Conservation (phyloP, 139 green algal genomes). For the Astrephomene gubernaculifera region DNA sequence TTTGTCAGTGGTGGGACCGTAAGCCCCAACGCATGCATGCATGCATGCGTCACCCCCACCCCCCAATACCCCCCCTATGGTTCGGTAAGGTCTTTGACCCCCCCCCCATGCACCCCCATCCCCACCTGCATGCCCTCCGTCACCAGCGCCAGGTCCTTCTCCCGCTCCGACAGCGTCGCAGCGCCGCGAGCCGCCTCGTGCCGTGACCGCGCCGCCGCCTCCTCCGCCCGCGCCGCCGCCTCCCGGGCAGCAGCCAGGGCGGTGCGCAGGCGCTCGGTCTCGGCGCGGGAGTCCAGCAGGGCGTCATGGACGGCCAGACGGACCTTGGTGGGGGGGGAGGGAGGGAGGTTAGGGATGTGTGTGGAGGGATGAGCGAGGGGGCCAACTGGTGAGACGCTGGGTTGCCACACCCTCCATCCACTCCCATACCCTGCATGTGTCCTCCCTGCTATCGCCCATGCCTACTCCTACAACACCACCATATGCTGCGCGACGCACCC, state of each 20-base stretch:
- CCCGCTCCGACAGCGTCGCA: constrained; percentile 56
- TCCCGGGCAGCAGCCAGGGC: constrained; percentile 18
- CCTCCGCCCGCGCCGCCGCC: constrained; percentile 39
- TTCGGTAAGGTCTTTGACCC: too few relatives aligned
- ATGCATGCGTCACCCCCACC: constrained; percentile 29
- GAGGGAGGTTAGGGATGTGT: not conserved
- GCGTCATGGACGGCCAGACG: constrained; percentile 50
- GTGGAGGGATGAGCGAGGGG: too few relatives aligned
- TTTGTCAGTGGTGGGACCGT: too few relatives aligned
- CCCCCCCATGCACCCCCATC: too few relatives aligned
- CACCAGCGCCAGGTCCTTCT: constrained; percentile 49
- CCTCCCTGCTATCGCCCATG: too few relatives aligned
- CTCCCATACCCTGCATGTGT: too few relatives aligned
- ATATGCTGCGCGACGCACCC: too few relatives aligned
- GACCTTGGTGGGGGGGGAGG: not conserved
- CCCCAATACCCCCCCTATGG: too few relatives aligned
- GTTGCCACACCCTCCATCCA: too few relatives aligned
- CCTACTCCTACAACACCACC: too few relatives aligned
- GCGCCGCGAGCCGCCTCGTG: constrained; percentile 21
- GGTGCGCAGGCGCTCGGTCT: constrained; percentile 48
- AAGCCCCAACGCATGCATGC: too few relatives aligned
- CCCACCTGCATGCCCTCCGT: constrained; percentile 51
- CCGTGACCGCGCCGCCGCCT: constrained; percentile 33
- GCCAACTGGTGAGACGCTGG: too few relatives aligned
- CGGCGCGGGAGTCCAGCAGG: not conserved